phyloP scores from a whole-genome alignment of 768 basidiomycete species.

The Asterophora lycoperdoides region DNA sequence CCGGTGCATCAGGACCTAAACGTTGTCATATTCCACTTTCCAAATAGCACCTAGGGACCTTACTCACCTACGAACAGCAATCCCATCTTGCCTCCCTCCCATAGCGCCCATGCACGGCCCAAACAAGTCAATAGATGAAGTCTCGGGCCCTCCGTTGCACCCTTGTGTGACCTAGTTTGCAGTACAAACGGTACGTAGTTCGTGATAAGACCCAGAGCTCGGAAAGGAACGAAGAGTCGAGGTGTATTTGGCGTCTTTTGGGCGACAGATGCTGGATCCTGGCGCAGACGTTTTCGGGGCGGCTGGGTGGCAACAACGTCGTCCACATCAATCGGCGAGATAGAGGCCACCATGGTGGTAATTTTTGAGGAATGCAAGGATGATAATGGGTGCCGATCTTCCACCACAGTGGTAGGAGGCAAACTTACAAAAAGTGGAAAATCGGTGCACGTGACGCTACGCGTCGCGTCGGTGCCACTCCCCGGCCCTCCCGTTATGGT shows the following conservation, averaged over 20 bases:
- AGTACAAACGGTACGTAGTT: slow-evolving; percentile 87
- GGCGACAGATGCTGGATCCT: slow-evolving; percentile 23
- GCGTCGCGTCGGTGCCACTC: too few species aligned
- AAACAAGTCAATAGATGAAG: slow-evolving; percentile 84
- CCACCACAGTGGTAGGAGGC: too few species aligned
- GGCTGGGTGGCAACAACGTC: slow-evolving; percentile 28
- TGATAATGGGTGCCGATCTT: too few species aligned
- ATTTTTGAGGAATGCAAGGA: background rate
- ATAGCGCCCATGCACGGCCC: slow-evolving; percentile 88
- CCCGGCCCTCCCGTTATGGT: too few species aligned
- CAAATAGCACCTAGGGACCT: background rate
- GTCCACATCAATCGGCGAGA: slow-evolving; percentile 17
- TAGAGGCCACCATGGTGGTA: slow-evolving; percentile 6
- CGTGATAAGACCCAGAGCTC: slow-evolving; percentile 92
- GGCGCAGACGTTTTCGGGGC: slow-evolving; percentile 50
- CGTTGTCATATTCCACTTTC: background rate
- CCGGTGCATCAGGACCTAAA: slow-evolving; percentile 77
- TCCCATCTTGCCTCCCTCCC: slow-evolving; percentile 93
- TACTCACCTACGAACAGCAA: slow-evolving; percentile 89
- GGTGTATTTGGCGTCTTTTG: slow-evolving; percentile 30
- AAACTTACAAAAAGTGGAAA: background rate
- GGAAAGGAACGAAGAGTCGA: slow-evolving; percentile 85
- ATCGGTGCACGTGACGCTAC: slow-evolving; percentile 9
- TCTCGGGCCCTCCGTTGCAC: slow-evolving; percentile 77
- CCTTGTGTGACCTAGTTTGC: slow-evolving; percentile 81